phyloP scores from a whole-genome alignment of 2,329 filamentous ascomycete species.

The Massarina eburnea region DNA sequence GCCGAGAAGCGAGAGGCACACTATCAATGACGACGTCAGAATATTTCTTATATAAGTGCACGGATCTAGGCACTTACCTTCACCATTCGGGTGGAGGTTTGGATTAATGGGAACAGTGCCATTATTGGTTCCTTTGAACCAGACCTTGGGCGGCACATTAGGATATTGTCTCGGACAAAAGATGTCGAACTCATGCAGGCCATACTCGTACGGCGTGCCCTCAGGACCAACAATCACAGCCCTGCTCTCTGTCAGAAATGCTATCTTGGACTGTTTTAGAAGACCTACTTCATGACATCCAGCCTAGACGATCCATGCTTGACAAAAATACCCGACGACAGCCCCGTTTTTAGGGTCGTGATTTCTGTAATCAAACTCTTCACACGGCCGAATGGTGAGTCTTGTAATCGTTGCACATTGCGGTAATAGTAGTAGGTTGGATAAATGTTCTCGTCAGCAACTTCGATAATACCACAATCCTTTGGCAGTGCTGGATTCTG shows the following conservation, averaged over 20 bases:
- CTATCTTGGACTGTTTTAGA: background rate
- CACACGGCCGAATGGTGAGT: constrained; percentile 45
- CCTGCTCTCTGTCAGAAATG: background rate
- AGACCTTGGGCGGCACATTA: constrained; percentile 42
- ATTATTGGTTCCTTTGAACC: constrained; percentile 48
- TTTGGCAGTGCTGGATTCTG: background rate
- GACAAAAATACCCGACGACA: constrained; percentile 55
- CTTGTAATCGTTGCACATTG: constrained; percentile 3
- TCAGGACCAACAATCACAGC: constrained; percentile 51
- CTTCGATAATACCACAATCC: constrained; percentile 27
- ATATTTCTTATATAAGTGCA: background rate
- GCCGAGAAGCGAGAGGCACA: constrained; percentile 40
- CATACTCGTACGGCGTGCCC: constrained; percentile 55
- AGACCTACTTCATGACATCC: constrained; percentile 48
- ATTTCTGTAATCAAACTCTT: constrained; percentile 46
- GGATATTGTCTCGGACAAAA: constrained; percentile 49
- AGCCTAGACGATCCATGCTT: constrained; percentile 47
- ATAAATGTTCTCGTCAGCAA: constrained; percentile 41
- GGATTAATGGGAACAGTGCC: constrained; percentile 49
- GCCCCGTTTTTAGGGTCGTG: constrained; percentile 45
- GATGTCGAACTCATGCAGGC: constrained; percentile 57
- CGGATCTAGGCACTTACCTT: constrained; percentile 37
- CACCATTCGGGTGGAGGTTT: constrained; percentile 52
- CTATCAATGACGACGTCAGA: background rate
- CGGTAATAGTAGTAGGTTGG: constrained; percentile 22